phyloP scores from a whole-genome alignment of 192 early-diverging fungal genomes.

The Umbelopsis sp. region DNA sequence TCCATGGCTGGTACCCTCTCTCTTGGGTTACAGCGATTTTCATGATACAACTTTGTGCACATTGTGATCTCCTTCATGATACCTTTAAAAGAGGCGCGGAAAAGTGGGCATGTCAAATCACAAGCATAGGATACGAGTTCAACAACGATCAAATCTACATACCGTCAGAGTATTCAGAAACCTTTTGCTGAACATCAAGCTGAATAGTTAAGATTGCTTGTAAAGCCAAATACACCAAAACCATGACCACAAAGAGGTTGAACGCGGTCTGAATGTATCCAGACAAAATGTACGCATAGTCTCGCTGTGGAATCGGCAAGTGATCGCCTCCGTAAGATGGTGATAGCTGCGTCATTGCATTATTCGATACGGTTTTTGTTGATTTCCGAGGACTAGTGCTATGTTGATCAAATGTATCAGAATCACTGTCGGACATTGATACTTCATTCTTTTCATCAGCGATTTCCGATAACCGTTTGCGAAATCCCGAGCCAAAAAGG shows the following conservation, averaged over 20 bases:
- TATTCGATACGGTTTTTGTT: background rate
- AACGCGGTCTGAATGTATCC: conserved; percentile 7
- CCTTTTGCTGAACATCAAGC: conserved; percentile 70
- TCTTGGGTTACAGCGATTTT: conserved; percentile 52
- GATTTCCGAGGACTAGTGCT: background rate
- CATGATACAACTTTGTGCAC: conserved; percentile 66
- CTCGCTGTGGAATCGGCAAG: background rate
- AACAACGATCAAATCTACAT: background rate
- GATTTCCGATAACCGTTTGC: conserved; percentile 6
- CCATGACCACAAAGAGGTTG: background rate
- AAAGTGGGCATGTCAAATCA: too few species aligned
- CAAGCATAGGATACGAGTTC: too few species aligned
- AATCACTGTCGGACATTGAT: conserved; percentile 6
- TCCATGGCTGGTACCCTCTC: conserved; percentile 64
- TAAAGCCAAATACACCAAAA: background rate
- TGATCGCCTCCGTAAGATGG: background rate
- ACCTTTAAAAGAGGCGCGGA: background rate
- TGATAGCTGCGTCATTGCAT: background rate
- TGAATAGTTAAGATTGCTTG: conserved; percentile 71
- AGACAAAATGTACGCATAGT: conserved; percentile 5
- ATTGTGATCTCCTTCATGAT: conserved; percentile 54
- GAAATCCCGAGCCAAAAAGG: background rate
- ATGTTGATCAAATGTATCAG: background rate
- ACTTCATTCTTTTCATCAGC: background rate
- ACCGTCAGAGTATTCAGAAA: conserved; percentile 59